Base-by-base conservation (phyloP, 352 stramenopile genomes). In the Globisporangium nagaii region DNA sequence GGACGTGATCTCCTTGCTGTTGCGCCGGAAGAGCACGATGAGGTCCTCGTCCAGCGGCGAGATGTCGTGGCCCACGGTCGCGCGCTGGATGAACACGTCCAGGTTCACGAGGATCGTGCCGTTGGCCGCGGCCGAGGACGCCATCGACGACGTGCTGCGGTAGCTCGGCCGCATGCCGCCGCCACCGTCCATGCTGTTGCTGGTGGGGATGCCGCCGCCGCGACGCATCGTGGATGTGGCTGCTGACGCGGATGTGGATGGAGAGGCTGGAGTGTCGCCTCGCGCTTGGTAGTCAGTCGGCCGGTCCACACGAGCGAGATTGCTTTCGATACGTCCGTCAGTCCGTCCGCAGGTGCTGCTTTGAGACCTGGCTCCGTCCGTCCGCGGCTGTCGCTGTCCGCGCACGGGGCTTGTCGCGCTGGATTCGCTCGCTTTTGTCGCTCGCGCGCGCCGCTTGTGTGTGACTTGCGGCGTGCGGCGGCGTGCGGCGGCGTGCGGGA, bases 21-120 rank as follows among this genome's bases (percentile, higher is more conserved):
- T 91, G 59, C 80, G 80, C 15, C 80, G 78, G 62, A 91, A 89
- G 43, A 91, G 74, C 60, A 91, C 80, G 65, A 91, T 84, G 53
- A 91, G 65, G 47, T 89, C 75, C 31, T 87, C 71, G 51, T 91
- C 80, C n/a, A 60, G 64, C 15, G 80, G 68, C 43, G 70, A 84
- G 64, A 89, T 88, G 59, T 91, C 80, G 47, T 70, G 73, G 5
- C 78, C 80, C 36, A 91, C 85, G 36, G 81, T 89, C 41, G 80
- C 78, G 43, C 75, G 76, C 48, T 88, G 66, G 44, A 90, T 70
- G 55, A 74, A 73, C 34, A 90, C 75, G 62, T 90, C 76, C 6
- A 90, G 69, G 58, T 88, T 88, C 24, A 90, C 71, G 56, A 90
- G 76, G 25, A 84, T 70, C 24, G 76, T 90, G 55, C 70, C 67